Conservation (phyloP, 345 rosid genomes). For the Tarenaya hassleriana region DNA sequence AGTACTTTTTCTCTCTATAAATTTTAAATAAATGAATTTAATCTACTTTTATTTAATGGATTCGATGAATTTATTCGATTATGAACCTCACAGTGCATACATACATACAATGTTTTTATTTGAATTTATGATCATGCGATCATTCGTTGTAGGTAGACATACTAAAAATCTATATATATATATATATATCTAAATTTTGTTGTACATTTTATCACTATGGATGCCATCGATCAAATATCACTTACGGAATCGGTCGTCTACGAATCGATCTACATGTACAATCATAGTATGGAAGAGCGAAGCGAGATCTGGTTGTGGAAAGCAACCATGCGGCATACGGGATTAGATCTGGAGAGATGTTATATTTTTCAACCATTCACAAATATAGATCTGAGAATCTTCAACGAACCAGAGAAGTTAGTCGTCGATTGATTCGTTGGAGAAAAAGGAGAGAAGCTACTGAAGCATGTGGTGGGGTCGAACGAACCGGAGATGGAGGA, state of each 20-base stretch:
- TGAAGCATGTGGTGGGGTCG: slow-evolving; percentile 80
- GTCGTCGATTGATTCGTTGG: slow-evolving; percentile 71
- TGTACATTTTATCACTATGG: too few relatives aligned
- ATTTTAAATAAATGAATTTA: too few relatives aligned
- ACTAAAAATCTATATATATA: too few relatives aligned
- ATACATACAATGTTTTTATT: too few relatives aligned
- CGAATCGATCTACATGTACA: slow-evolving; percentile 84
- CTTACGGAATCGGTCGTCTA: slow-evolving; percentile 72
- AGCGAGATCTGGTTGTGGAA: slow-evolving; percentile 57
- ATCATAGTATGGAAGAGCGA: slow-evolving; percentile 64
- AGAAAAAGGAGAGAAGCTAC: slow-evolving; percentile 59
- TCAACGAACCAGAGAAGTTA: slow-evolving; percentile 62
- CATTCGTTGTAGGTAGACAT: too few relatives aligned
- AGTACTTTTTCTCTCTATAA: too few relatives aligned
- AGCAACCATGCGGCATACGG: slow-evolving; percentile 69
- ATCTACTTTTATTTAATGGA: too few relatives aligned
- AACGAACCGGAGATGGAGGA: slow-evolving; percentile 74
- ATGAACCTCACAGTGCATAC: too few relatives aligned
- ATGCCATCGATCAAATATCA: slow-evolving; percentile 66
- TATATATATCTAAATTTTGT: too few relatives aligned
- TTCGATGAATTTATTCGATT: too few relatives aligned
- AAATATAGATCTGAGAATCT: slow-evolving; percentile 70
- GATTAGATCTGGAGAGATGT: slow-evolving; percentile 73
- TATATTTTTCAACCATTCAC: slow-evolving; percentile 78
- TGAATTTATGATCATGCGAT: too few relatives aligned